Evolutionary conservation across 768 basidiomycete genomes (phyloP).

Genomic region (Exsudoporus frostii): DNA sequence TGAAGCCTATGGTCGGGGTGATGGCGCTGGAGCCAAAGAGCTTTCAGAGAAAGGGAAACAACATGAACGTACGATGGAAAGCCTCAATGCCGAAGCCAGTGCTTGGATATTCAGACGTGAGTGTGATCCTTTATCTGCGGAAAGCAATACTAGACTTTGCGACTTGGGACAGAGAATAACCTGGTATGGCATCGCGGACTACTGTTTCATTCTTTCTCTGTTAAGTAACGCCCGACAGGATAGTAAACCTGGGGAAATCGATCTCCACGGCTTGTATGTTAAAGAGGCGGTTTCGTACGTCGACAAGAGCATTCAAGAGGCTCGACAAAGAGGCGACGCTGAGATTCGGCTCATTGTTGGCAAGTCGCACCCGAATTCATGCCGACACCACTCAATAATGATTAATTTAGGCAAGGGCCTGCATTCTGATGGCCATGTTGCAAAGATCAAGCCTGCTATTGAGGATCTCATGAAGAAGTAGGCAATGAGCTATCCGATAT

Average conservation of each 20-base stretch:
- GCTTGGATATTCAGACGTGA: conserved; percentile 80
- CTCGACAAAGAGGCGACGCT: conserved; percentile 56
- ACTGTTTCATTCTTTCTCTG: neutral
- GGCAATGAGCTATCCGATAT: conserved; percentile 12
- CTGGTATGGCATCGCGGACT: conserved; percentile 37
- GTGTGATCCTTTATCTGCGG: conserved; percentile 19
- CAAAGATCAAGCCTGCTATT: conserved; percentile 91
- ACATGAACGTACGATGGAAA: conserved; percentile 75
- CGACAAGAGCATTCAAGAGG: conserved; percentile 67
- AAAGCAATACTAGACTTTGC: neutral
- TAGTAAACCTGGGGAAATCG: conserved; percentile 70
- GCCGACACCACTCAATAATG: neutral
- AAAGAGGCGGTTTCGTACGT: conserved; percentile 82
- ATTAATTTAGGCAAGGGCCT: conserved; percentile 68
- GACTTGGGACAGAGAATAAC: conserved; percentile 62
- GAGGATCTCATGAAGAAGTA: conserved; percentile 83
- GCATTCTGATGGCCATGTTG: conserved; percentile 71
- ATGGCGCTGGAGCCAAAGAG: conserved; percentile 79
- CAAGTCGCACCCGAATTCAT: conserved; percentile 34
- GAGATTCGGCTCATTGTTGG: conserved; percentile 85
- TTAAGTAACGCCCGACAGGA: conserved; percentile 39
- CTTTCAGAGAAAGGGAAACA: conserved; percentile 77
- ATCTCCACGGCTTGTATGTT: conserved; percentile 91
- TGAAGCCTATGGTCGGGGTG: conserved; percentile 66
- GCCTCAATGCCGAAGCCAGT: conserved; percentile 75